Base-by-base conservation (phyloP, 2,329 filamentous ascomycete species). In the Trichoderma cornu-damae region DNA sequence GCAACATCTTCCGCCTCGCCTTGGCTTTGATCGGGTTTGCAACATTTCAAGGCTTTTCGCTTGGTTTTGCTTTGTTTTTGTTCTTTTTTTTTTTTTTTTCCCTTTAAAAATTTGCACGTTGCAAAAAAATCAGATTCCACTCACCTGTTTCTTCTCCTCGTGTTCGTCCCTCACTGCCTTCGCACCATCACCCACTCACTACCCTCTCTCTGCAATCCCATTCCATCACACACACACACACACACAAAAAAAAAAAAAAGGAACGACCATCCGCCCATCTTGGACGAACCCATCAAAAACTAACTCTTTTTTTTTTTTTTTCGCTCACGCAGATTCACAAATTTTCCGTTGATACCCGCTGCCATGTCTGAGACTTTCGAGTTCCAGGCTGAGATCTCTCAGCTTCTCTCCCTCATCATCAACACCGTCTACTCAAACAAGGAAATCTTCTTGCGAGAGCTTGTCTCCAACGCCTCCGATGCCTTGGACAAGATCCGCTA, bases 391-490 rank as follows among this genome's bases (percentile, higher is more conserved):
- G 94, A 99, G 89, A 99, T 99, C 76, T 97, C 93, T 89, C 94
- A 99, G 90, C 90, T 99, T 67, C 89, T 99, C 75, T 91, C 88
- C 68, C 89, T 99, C 76, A 99, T 99, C 80, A 99, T 99, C 86
- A 99, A 99, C 89, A 97, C 94, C 67, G 94, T 99, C 82, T 99
- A 97, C 85, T 96, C 92, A 69, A 99, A 99, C 88, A 99, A 99
- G 85, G 94, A 97, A 81, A 97, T 99, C 75, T 99, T 99, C 87
- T 81, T 99, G 71, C 84, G 94, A 88, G 94, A 99, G 81, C 75
- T 99, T 70, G 90, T 99, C 73, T 97, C 94, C 80, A 99, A 99
- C 81, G 88, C 88, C 73, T 97, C 93, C 71, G 94, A 99, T 88
- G 94, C 94, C 61, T 85, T 99, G 70, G 94, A 99, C 88, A 99